phyloP scores from a whole-genome alignment of 2,329 filamentous ascomycete genomes.

The Rutstroemia sydowiana region DNA sequence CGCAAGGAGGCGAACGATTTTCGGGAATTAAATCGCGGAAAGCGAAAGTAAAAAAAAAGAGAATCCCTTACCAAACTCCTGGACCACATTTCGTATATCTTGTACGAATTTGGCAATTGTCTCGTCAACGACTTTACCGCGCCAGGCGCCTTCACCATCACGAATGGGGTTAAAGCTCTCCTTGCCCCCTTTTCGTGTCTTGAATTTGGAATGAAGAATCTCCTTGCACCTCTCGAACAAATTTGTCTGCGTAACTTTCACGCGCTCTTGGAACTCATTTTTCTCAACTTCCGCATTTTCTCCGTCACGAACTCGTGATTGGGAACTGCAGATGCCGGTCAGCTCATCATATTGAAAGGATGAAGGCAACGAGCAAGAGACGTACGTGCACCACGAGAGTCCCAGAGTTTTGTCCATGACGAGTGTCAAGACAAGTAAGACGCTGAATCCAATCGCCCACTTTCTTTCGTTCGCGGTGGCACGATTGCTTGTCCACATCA shows the following conservation, averaged over 20 bases:
- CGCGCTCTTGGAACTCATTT: constrained; percentile 17
- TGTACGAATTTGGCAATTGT: constrained; percentile 19
- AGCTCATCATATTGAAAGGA: constrained; percentile 16
- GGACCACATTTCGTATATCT: constrained; percentile 20
- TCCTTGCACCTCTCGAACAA: constrained; percentile 29
- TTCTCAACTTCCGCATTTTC: constrained; percentile 19
- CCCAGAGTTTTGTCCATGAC: constrained; percentile 26
- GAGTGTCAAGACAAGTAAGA: constrained; percentile 25
- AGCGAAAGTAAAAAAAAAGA: background rate
- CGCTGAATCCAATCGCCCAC: constrained; percentile 28
- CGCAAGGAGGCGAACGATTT: background rate
- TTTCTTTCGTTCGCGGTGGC: constrained; percentile 23
- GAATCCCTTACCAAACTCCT: constrained; percentile 27
- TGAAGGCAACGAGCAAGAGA: background rate
- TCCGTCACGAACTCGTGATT: constrained; percentile 19
- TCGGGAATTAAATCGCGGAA: background rate
- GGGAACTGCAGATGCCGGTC: constrained; percentile 19
- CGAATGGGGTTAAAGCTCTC: constrained; percentile 29
- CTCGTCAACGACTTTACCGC: constrained; percentile 17
- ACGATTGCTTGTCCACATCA: constrained; percentile 28
- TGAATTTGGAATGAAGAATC: constrained; percentile 30
- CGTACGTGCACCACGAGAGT: constrained; percentile 12
- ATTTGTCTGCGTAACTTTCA: constrained; percentile 24
- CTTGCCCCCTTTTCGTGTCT: constrained; percentile 28
- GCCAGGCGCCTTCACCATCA: constrained; percentile 25